Percentiles rank a stretch among this genome's conserved stretches.
Conservation (phyloP, 2,329 filamentous ascomycete species). For the Clonostachys chloroleuca region DNA sequence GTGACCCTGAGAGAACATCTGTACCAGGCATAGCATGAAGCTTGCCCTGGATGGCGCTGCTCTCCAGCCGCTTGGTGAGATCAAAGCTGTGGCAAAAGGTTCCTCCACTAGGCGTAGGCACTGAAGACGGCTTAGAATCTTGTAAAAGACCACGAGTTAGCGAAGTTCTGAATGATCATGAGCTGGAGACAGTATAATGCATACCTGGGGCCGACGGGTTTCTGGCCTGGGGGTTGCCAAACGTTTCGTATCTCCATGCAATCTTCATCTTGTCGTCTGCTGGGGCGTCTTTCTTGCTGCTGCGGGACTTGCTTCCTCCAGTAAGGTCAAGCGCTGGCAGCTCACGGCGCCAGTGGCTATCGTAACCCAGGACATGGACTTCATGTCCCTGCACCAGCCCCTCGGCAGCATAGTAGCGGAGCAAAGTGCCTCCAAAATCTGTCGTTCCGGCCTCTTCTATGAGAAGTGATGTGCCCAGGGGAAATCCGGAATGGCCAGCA, state of each 20-base stretch:
- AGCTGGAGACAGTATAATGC: constrained; percentile 10
- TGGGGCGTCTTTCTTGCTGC: constrained; percentile 27
- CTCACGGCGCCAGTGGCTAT: constrained; percentile 76
- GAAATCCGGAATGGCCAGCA: constrained; percentile 80
- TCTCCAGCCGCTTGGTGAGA: constrained; percentile 58
- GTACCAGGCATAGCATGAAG: constrained; percentile 45
- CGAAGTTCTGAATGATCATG: neutral
- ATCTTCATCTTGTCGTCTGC: constrained; percentile 89
- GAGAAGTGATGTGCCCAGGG: constrained; percentile 75
- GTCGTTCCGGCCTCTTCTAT: constrained; percentile 90
- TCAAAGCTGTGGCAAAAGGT: constrained; percentile 72
- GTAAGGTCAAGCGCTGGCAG: constrained; percentile 63
- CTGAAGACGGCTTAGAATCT: neutral
- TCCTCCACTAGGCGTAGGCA: neutral
- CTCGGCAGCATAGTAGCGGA: constrained; percentile 89
- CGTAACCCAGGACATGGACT: constrained; percentile 78
- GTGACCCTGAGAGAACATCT: constrained; percentile 14
- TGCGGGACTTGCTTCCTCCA: constrained; percentile 29
- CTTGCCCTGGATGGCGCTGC: constrained; percentile 41
- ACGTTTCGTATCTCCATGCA: constrained; percentile 90
- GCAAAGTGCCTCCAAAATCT: constrained; percentile 80
- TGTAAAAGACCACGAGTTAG: neutral
- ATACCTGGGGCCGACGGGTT: constrained; percentile 63
- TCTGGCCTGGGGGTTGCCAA: constrained; percentile 64
- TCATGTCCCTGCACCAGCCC: constrained; percentile 87